Conservation (phyloP, 2,329 filamentous ascomycete species). For the Aureobasidium lini region DNA sequence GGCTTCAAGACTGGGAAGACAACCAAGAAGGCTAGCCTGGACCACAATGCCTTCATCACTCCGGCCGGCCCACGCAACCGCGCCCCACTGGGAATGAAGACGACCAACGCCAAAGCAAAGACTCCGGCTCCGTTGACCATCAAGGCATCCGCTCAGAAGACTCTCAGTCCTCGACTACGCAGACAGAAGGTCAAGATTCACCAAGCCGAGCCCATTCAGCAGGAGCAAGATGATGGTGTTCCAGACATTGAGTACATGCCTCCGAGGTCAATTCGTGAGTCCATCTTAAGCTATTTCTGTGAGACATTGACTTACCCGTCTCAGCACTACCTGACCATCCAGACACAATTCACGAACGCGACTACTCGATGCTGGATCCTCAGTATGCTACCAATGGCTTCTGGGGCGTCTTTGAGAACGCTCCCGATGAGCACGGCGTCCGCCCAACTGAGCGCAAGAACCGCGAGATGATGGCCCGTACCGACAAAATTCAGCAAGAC, state of each 20-base stretch:
- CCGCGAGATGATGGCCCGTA: slow-evolving; percentile 12
- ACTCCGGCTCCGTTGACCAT: slow-evolving; percentile 49
- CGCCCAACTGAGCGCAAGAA: slow-evolving; percentile 11
- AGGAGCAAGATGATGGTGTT: slow-evolving; percentile 43
- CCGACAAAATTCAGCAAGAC: slow-evolving; percentile 22
- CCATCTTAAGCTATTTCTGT: background rate
- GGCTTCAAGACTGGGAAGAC: slow-evolving; percentile 54
- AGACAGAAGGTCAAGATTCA: slow-evolving; percentile 54
- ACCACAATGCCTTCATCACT: slow-evolving; percentile 65
- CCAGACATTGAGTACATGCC: slow-evolving; percentile 88
- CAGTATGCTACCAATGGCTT: slow-evolving; percentile 46
- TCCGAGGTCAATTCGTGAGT: slow-evolving; percentile 53
- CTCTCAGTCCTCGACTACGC: slow-evolving; percentile 50
- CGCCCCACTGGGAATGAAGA: slow-evolving; percentile 86
- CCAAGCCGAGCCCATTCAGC: slow-evolving; percentile 42
- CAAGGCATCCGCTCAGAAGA: slow-evolving; percentile 31
- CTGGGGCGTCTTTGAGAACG: slow-evolving; percentile 43
- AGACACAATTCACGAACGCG: slow-evolving; percentile 20
- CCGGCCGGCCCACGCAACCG: slow-evolving; percentile 68
- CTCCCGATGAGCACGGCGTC: slow-evolving; percentile 55
- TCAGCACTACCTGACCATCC: slow-evolving; percentile 26
- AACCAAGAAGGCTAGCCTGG: slow-evolving; percentile 44
- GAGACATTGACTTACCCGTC: background rate
- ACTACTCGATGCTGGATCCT: slow-evolving; percentile 39
- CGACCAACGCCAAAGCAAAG: slow-evolving; percentile 85